Conservation (phyloP, 352 stramenopile species). For the Globisporangium echinulatum region DNA sequence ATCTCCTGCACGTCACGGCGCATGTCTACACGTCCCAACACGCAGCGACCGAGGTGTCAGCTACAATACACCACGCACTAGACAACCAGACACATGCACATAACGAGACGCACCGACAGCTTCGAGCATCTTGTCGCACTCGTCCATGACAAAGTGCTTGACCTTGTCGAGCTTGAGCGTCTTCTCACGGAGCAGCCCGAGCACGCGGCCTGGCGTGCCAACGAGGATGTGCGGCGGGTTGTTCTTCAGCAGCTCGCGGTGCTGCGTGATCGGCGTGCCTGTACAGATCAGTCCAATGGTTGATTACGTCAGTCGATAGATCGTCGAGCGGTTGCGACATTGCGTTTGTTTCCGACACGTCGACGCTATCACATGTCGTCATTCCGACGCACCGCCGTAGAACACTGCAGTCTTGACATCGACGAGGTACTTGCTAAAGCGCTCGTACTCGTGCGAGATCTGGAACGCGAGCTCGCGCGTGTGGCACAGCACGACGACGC, state of each 20-base stretch:
- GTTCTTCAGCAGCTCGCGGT: constrained; percentile 97
- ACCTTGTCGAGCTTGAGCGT: constrained; percentile 97
- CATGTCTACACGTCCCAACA: constrained; percentile 88
- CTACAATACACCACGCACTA: neutral
- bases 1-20: constrained; percentile 99
- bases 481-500: constrained; percentile 98
- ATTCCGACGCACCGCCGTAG: constrained; percentile 80
- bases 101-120: constrained; percentile 76
- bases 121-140: constrained; percentile 99
- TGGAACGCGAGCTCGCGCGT: constrained; percentile 99
- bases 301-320: too few relatives aligned
- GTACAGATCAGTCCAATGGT: neutral
- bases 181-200: constrained; percentile 90
- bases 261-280: constrained; percentile 92
- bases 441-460: constrained; percentile 99
- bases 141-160: constrained; percentile 99
- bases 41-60: neutral
- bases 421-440: constrained; percentile 98
- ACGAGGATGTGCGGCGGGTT: constrained; percentile 96
- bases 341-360: too few relatives aligned
- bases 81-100: neutral
- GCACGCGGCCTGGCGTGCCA: constrained; percentile 95
- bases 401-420: constrained; percentile 97
- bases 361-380: too few relatives aligned
- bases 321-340: too few relatives aligned